Evolutionary conservation across 192 early-diverging fungal species (phyloP), one percentile per base, ranked within the genome.

Genomic region (Coemansia sp.): DNA sequence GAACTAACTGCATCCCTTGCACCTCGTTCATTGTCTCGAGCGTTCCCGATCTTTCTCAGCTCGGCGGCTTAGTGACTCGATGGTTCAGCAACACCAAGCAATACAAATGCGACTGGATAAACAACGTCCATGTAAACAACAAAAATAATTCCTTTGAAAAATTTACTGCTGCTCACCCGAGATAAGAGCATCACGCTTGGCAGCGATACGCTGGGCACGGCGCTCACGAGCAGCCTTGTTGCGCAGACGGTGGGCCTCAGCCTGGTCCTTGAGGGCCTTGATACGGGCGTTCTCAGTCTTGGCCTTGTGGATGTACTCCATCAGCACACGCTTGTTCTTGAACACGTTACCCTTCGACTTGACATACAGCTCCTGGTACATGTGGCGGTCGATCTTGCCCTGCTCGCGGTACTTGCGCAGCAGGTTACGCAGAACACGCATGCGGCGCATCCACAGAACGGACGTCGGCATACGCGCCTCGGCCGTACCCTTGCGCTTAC

Each of bases 311-410:
- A 98, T 98, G 86, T 92, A 93, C 86, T 98, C 96, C 93, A 98
- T 98, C 49, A 98, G 82, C 65, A 98, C 96, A 85, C 96, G 92
- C 91, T 98, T 98, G 93, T 96, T 98, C 92, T 98, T 98, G 89
- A 98, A 98, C 62, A 93, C 93, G 85, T 96, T 97, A 96, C 96
- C 96, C 93, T 98, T 98, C 63, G 94, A 86, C 89, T 96, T 97
- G 77, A 95, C 80, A 90, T 98, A 98, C 71, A 98, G 87, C 74
- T 85, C 82, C 85, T 95, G 96, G 90, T 97, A 94, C 90, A 98
- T 87, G 88, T 97, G 95, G 75, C 89, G 87, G 86, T 98, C 95
- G 70, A 98, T 97, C 91, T 98, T 98, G 72, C 91, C 91, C 77
- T 90, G 80, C 85, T 97, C 96, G 66, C 96, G 88, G 93, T 98